These are phyloP conservation scores for Aspergillus aculeatinus DNA, from an alignment of 2,329 filamentous ascomycete species.

Conservation along the genomic window DNA sequence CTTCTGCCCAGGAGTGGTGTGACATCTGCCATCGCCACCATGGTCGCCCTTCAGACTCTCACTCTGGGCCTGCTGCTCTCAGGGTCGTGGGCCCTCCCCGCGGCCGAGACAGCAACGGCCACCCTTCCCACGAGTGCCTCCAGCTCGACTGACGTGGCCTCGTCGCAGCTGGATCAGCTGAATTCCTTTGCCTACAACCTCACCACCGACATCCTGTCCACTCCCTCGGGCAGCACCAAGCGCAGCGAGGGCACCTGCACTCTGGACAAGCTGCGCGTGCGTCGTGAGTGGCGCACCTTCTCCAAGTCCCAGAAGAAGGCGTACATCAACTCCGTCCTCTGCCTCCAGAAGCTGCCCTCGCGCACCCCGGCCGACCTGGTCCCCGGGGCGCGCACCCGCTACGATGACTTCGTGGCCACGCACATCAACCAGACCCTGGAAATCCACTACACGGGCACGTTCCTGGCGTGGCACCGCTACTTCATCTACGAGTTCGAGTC, in stretches of 20 bases:
- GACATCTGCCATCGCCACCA: conserved; percentile 5
- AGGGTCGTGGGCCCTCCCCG: conserved; percentile 17
- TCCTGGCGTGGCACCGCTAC: conserved; percentile 39
- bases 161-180: conserved; percentile 17
- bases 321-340: conserved; percentile 3
- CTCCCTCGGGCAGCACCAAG: conserved; percentile 1
- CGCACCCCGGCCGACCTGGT: background rate
- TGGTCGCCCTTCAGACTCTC: conserved; percentile 19
- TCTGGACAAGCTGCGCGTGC: conserved; percentile 20
- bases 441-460: conserved; percentile 41
- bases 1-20: background rate
- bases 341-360: background rate
- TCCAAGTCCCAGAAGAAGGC: conserved; percentile 31
- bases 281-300: conserved; percentile 34
- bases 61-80: conserved; percentile 15
- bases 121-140: conserved; percentile 8
- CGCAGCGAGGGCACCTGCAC: conserved; percentile 13
- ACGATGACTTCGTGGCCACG: conserved; percentile 52
- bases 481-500: conserved; percentile 34
- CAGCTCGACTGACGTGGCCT: conserved; percentile 10
- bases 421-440: conserved; percentile 50
- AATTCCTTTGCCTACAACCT: conserved; percentile 16
- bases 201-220: conserved; percentile 9
- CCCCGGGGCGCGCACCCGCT: conserved; percentile 29
- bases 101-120: conserved; percentile 1